Evolutionary conservation across 108 stramenopile species (phyloP).

Genomic region (Chaetoceros tenuissimus): DNA sequence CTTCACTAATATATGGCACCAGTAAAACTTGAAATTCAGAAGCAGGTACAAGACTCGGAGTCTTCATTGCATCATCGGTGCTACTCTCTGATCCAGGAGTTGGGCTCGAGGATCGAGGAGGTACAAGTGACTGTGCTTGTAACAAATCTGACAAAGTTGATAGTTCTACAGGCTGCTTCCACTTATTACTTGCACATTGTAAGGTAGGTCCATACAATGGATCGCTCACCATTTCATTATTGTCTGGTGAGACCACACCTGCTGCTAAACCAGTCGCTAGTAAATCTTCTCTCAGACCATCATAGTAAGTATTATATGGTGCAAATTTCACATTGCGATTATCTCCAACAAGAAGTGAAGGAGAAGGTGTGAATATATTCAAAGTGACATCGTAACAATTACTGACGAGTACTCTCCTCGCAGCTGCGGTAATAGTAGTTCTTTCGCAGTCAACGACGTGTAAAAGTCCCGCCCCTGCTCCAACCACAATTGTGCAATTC

Average conservation of each 20-base stretch:
- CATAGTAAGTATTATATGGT: slow-evolving; percentile 85
- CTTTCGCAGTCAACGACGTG: slow-evolving; percentile 83
- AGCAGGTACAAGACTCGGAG: slow-evolving; percentile 61
- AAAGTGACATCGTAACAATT: slow-evolving; percentile 68
- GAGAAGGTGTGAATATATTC: slow-evolving; percentile 71
- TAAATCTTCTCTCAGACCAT: slow-evolving; percentile 76
- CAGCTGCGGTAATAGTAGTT: slow-evolving; percentile 65
- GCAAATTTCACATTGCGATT: slow-evolving; percentile 84
- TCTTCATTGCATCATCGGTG: slow-evolving; percentile 45
- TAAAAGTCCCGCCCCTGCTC: slow-evolving; percentile 85
- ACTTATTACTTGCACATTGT: slow-evolving; percentile 87
- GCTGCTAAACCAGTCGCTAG: slow-evolving; percentile 79
- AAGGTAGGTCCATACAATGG: slow-evolving; percentile 48
- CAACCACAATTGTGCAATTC: slow-evolving; percentile 93
- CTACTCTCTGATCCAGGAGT: slow-evolving; percentile 52
- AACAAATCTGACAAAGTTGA: slow-evolving; percentile 33
- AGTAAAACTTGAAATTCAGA: slow-evolving; percentile 70
- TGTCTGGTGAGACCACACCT: slow-evolving; percentile 27
- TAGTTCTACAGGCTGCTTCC: slow-evolving; percentile 76
- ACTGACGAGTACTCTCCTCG: slow-evolving; percentile 60
- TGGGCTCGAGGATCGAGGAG: slow-evolving; percentile 6
- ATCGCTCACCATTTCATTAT: slow-evolving; percentile 17
- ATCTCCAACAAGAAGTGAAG: slow-evolving; percentile 80
- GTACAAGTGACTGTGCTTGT: slow-evolving; percentile 13
- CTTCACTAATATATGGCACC: slow-evolving; percentile 61